Conservation (phyloP, 179 eudicot genomes). For the Silene noctiflora region DNA sequence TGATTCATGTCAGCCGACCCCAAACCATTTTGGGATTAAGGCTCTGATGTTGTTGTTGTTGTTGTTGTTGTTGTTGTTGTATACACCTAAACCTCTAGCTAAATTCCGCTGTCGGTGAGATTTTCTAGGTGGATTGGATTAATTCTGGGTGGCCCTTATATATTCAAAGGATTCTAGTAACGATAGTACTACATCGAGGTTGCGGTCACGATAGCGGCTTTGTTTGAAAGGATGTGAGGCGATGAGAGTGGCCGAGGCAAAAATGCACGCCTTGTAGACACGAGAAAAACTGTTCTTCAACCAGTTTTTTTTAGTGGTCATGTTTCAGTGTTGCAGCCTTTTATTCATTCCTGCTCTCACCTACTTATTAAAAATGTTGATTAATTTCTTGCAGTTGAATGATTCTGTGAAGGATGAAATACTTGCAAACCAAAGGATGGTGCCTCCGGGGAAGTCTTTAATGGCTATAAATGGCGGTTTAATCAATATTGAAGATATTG, state of each 20-base stretch:
- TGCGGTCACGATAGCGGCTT: too few relatives aligned
- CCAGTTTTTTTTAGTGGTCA: not conserved
- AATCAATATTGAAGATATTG: constrained; percentile 90
- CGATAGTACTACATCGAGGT: too few relatives aligned
- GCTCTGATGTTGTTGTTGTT: too few relatives aligned
- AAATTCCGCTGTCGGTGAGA: not conserved
- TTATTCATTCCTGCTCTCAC: not conserved
- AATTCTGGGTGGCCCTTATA: constrained; percentile 1
- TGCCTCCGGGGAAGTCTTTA: constrained; percentile 97
- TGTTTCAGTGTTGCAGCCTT: not conserved
- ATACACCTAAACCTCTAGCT: not conserved
- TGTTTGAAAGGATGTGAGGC: too few relatives aligned
- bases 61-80: too few relatives aligned
- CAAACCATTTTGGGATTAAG: too few relatives aligned
- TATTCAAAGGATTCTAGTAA: not conserved
- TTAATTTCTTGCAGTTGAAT: constrained; percentile 61
- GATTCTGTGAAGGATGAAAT: constrained; percentile 97
- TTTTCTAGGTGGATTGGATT: too few relatives aligned
- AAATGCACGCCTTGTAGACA: too few relatives aligned
- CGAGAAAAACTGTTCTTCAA: too few relatives aligned
- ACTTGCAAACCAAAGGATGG: constrained; percentile 91
- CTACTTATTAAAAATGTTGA: not conserved
- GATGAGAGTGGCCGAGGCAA: too few relatives aligned
- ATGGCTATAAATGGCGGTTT: constrained; percentile 96
- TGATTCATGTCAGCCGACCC: too few relatives aligned